Base-by-base conservation (phyloP, 148 eudicot genomes). In the Suaeda aralocaspica region DNA sequence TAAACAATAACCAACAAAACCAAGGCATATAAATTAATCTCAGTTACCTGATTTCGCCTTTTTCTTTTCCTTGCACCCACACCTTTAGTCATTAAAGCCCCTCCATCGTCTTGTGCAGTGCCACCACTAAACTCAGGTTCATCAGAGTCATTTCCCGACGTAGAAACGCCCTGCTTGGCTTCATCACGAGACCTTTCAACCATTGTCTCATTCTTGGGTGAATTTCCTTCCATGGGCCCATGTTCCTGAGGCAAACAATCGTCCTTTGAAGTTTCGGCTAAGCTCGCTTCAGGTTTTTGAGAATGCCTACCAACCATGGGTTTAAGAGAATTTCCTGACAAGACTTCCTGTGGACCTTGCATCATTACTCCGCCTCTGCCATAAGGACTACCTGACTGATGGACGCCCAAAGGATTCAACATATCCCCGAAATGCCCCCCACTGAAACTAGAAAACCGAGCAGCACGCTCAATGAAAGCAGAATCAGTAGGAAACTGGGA, bases 381-480 rank as follows among this genome's bases (percentile, higher is more conserved):
- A 67, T 83, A 86, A 22, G 92, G 77, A 72, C 70, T 74, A 42
- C 46, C 24, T 28, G 82, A 21, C 33, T 87, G 91, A 58, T 80
- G 76, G 16, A 76, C 57, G 64, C 79, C 72, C 72, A 84, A 89
- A 60, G 90, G 87, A 84, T 79, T 86, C 74, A 88, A 66, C 76
- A 84, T 74, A 72, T 89, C 87, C 60, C 84, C 72, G 58, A 87
- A 81, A 74, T 82, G 86, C 45, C 88, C 96, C 33, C 85, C 89
- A 65, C 84, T 82, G 45, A 95, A 95, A 76, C 89, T 82, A 26
- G 99, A 95, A 68, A 86, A 91, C 77, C 93, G 87, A 4, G 99
- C 97, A 51, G 99, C 99, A 28, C 97, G 84, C 67, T 95, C 96
- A 39, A 95, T 89, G 73, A 95, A 89, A 75, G 84, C 96, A n/a